These are phyloP conservation scores for Talaromyces thailandensis DNA, from an alignment of 495 filamentous ascomycete genomes.

Conservation along the genomic window DNA sequence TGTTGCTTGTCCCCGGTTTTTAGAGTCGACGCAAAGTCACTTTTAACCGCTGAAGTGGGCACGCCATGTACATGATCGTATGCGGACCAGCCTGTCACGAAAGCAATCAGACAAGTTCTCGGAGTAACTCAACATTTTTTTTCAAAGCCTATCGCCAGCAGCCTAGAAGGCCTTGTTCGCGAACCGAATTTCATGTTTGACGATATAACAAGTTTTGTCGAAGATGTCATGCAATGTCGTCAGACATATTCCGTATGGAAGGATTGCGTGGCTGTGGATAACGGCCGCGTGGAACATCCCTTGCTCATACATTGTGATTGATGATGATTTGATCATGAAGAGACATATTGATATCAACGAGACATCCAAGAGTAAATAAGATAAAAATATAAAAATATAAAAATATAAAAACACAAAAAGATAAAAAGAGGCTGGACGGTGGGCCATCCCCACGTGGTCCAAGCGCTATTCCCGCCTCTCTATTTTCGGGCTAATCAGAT, in stretches of 20 bases:
- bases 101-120: not conserved
- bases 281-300: not conserved
- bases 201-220: not conserved
- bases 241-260: not conserved
- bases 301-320: not conserved
- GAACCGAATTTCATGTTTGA: not conserved
- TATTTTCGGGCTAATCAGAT: not conserved
- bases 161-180: not conserved
- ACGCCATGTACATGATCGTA: not conserved
- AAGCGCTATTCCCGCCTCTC: not conserved
- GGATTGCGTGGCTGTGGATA: not conserved
- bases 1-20: not conserved
- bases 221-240: not conserved
- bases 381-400: no score
- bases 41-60: not conserved
- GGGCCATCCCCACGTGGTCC: not conserved
- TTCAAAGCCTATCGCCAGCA: not conserved
- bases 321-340: not conserved
- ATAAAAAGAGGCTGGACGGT: slow-evolving; percentile 1
- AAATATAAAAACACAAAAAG: no score
- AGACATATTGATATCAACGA: not conserved
- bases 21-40: not conserved
- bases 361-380: not conserved
- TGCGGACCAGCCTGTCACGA: not conserved
- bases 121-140: not conserved